Evolutionary conservation across 2,329 filamentous ascomycete genomes (phyloP), one percentile per base, ranked within the genome.

Genomic region (Corniculantispora saksenae): DNA sequence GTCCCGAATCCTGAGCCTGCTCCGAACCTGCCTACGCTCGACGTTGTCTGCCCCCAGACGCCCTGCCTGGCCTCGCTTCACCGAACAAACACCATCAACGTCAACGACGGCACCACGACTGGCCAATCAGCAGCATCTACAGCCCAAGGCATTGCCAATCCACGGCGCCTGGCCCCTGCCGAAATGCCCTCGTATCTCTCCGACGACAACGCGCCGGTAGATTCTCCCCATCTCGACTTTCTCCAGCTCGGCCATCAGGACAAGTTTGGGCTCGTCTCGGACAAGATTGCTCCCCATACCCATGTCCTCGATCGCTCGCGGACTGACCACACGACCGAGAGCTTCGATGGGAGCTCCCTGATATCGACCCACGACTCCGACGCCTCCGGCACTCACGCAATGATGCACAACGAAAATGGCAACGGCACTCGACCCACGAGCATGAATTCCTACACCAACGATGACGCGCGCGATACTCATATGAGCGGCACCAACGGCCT

Each of bases 401-500:
- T 76, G 69, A 80, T 77, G 70, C 74, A 79, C 75, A 79, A 81
- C 78, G 82, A 79, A 69, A 76, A 75, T 72, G 71, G 69, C 58
- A 79, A 73, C 69, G 70, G 70, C 50, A 69, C 78, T 66, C 74
- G 75, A 55, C 77, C 78, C 7, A 83, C 86, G 72, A 89, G 83
- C 77, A 85, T 89, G 78, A 85, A 81, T 75, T 83, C 86, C 45
- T 72, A 86, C 72, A 82, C 84, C 70, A 88, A 89, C 73, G 75
- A 77, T 51, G 74, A 74, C 53, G 57, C 67, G 61, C 67, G 68
- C 54, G 64, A 69, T 21, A 61, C 54, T 5, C 25, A 38, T 4
- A 12, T 23, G 21, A 43, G 47, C 38, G n/a, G 15, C 48, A 7
- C 60, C 48, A 61, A 67, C 35, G 23, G 58, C 55, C 19, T 61